Evolutionary conservation across 805 yeast species (phyloP), one percentile per base, ranked within the genome.

Genomic region (Lipomyces sp.): DNA sequence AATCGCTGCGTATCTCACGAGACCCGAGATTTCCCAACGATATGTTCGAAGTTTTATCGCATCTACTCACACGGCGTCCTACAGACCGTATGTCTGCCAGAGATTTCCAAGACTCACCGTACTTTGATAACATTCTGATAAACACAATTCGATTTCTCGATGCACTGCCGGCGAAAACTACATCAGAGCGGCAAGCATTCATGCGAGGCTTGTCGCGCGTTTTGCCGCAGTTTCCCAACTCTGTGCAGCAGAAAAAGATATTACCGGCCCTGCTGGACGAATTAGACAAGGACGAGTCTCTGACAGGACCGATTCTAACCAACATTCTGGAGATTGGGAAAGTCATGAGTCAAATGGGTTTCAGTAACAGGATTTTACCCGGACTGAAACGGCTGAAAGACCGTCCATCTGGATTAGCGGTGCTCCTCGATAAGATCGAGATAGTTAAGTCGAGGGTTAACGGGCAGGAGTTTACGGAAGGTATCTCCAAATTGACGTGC

Each of bases 61-160:
- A 80, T 55, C 74, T 91, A 60, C 77, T 92, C 70, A 80, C 84
- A 71, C 82, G 87, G 73, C 82, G 82, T 71, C 85, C 92, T 3
- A 76, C 81, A 56, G 85, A 85, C 69, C 80, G 94, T 75, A 75
- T 85, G 64, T 75, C 87, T 57, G 81, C 93, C 57, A 85, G 87
- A 71, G 88, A 86, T 59, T 84, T 95, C 67, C 83, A 90, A n/a
- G 84, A 85, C 10, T 86, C 92, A 8, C 85, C 83, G 48, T 90
- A 86, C 72, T 94, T 93, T 77, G 90, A 91, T 77, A 93, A 92
- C 69, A 90, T 94, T 60, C 79, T 92, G 59, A 86, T 94, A 60
- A 88, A 89, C 73, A 88, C 96, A 2, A 82, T 94, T 80, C 86
- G 88, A 76, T 88, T 89, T 72, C 77, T 94, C 56, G 98, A 94